Percentiles rank a stretch among this genome's conserved stretches.
phyloP scores from a whole-genome alignment of 1,284 basidiomycete genomes.

The Ceratobasidium papillatum region DNA sequence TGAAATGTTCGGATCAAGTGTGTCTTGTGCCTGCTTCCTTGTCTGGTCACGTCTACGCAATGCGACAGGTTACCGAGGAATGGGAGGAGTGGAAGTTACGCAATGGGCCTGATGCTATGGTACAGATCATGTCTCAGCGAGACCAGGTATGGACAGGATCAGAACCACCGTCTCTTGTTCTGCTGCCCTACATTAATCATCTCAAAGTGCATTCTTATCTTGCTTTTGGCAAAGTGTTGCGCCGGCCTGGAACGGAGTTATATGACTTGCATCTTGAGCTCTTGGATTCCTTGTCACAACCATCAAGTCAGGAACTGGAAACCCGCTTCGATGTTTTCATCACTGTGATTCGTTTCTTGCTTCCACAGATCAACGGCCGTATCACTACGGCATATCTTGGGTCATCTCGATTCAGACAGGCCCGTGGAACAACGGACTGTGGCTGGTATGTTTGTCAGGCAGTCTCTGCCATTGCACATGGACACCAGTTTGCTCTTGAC shows the following conservation, averaged over 20 bases:
- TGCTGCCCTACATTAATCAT: neutral
- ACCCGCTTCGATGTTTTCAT: neutral
- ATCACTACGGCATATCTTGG: neutral
- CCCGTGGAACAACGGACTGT: neutral
- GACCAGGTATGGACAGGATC: neutral
- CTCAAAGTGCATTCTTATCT: neutral
- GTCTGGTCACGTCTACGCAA: neutral
- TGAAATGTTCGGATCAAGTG: neutral
- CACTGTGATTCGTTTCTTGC: neutral
- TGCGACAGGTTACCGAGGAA: neutral
- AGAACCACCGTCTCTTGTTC: neutral
- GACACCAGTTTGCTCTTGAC: neutral
- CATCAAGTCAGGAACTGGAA: neutral
- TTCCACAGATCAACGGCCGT: neutral
- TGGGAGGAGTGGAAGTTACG: neutral
- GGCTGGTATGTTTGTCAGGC: conserved; percentile 19
- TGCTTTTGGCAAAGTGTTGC: neutral
- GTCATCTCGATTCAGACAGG: neutral
- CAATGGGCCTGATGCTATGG: neutral
- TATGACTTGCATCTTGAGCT: neutral
- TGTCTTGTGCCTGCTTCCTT: neutral
- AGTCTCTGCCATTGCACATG: neutral
- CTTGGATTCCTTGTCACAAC: neutral
- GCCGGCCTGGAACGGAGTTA: neutral
- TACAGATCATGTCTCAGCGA: neutral